A percentile compares a stretch with the other conserved stretches of the same genome.
Conservation (phyloP, 768 basidiomycete species). For the Pilatotrama ljubarskyi region DNA sequence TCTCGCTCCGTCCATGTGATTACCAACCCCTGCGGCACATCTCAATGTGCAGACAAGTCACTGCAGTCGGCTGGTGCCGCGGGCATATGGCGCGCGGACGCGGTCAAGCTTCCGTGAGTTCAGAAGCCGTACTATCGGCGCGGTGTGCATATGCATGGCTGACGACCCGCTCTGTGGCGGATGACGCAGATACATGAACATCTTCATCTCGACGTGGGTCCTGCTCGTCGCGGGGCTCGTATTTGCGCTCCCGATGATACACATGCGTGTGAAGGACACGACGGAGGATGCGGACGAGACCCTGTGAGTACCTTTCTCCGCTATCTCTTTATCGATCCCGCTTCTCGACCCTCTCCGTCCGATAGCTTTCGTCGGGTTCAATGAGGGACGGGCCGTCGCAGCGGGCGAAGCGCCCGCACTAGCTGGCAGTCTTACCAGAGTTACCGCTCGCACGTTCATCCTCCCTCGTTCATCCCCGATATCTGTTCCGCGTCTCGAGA, state of each 20-base stretch:
- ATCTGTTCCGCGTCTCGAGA: neutral
- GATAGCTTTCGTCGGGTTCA: neutral
- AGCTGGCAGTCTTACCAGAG: neutral
- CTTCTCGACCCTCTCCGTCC: neutral
- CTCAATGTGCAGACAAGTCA: slow-evolving; percentile 52
- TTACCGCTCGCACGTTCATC: neutral
- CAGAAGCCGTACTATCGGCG: neutral
- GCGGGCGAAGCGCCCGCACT: too few relatives aligned
- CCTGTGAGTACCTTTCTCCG: slow-evolving; percentile 7
- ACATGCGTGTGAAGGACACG: slow-evolving; percentile 65
- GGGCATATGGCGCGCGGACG: slow-evolving; percentile 72
- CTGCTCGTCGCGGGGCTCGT: slow-evolving; percentile 63
- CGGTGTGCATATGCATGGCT: neutral
- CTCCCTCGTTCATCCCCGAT: neutral
- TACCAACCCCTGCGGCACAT: neutral
- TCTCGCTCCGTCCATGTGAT: neutral
- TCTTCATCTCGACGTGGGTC: slow-evolving; percentile 76
- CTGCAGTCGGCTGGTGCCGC: slow-evolving; percentile 78
- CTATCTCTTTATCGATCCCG: neutral
- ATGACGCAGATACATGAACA: slow-evolving; percentile 54
- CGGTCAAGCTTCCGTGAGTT: slow-evolving; percentile 57
- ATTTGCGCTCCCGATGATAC: slow-evolving; percentile 74
- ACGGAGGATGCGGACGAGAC: slow-evolving; percentile 38
- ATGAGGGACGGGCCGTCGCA: too few relatives aligned
- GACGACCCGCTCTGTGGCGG: neutral